A percentile compares a stretch with the other conserved stretches of the same genome.
These are phyloP conservation scores for Udeniomyces megalosporus DNA, from an alignment of 768 basidiomycete species.

Conservation along the genomic window DNA sequence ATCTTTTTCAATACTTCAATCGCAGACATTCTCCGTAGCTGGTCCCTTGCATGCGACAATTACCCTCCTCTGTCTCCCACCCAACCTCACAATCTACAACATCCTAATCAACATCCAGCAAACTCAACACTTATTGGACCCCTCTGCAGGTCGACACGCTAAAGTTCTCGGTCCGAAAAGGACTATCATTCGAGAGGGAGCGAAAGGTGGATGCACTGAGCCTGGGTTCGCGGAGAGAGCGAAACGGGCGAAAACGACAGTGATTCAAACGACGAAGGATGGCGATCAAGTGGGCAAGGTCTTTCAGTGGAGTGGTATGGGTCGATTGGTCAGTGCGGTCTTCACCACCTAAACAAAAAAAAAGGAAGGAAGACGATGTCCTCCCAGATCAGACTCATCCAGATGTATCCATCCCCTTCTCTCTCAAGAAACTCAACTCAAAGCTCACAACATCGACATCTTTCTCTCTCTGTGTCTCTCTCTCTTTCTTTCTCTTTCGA, in stretches of 20 bases:
- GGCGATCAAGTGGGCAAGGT: no score
- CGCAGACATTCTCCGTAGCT: no score
- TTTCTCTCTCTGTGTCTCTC: no score
- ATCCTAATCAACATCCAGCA: neutral
- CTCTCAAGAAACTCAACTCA: neutral
- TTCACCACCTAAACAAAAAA: no score
- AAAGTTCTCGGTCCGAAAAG: neutral
- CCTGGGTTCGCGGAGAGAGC: neutral
- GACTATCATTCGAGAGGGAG: neutral
- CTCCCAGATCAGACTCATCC: neutral
- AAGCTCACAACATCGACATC: no score
- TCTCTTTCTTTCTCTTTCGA: no score
- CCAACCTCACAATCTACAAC: neutral
- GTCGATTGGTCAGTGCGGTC: no score
- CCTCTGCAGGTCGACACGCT: neutral
- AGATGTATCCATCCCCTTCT: no score
- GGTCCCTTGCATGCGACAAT: no score
- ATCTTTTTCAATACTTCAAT: no score
- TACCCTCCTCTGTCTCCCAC: neutral
- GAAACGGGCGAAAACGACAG: neutral
- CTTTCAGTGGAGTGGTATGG: no score
- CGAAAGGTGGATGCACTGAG: neutral
- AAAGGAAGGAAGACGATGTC: conserved; percentile 1
- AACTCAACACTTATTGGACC: neutral
- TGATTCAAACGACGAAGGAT: neutral